Percentiles rank a stretch among this genome's conserved stretches.
phyloP scores from a whole-genome alignment of 1,284 basidiomycete species.

The Vanrija sp. region DNA sequence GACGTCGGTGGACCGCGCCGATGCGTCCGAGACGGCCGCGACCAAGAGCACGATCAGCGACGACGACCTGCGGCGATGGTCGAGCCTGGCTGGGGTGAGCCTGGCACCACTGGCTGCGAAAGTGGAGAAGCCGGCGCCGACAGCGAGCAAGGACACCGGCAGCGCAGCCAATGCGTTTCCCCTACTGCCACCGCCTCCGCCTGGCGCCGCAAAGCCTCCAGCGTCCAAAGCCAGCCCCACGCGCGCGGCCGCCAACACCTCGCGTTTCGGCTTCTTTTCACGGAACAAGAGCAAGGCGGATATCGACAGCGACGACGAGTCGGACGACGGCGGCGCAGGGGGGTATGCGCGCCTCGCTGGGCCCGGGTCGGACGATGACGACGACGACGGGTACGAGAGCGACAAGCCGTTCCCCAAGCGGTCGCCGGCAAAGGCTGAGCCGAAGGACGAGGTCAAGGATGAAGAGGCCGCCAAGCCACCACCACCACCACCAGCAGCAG shows the following conservation, averaged over 20 bases:
- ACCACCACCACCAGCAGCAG: not conserved
- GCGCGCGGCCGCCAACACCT: not conserved
- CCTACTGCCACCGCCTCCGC: constrained; percentile 26
- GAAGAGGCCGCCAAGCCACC: not conserved
- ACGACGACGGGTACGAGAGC: constrained; percentile 25
- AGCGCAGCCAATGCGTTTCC: constrained; percentile 24
- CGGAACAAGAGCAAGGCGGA: constrained; percentile 23
- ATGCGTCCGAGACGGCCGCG: constrained; percentile 23
- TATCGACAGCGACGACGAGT: constrained; percentile 14
- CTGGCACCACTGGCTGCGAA: not conserved
- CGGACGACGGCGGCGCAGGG: constrained; percentile 2
- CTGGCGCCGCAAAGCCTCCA: constrained; percentile 6
- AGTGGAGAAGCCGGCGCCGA: not conserved
- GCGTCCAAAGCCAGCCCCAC: constrained; percentile 2
- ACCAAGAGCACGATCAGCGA: constrained; percentile 21
- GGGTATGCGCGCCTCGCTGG: constrained; percentile 31
- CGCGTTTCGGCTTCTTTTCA: constrained; percentile 29
- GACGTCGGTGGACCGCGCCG: constrained; percentile 24
- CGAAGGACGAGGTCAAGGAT: constrained; percentile 1
- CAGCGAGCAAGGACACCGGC: not conserved
- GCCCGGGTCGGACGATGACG: constrained; percentile 28
- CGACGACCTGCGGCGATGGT: constrained; percentile 37
- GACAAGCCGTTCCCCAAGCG: constrained; percentile 14
- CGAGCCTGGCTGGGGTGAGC: constrained; percentile 26
- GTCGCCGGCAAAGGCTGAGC: not conserved